These are phyloP conservation scores for Lactarius quietus DNA, from an alignment of 768 basidiomycete genomes.

Conservation along the genomic window DNA sequence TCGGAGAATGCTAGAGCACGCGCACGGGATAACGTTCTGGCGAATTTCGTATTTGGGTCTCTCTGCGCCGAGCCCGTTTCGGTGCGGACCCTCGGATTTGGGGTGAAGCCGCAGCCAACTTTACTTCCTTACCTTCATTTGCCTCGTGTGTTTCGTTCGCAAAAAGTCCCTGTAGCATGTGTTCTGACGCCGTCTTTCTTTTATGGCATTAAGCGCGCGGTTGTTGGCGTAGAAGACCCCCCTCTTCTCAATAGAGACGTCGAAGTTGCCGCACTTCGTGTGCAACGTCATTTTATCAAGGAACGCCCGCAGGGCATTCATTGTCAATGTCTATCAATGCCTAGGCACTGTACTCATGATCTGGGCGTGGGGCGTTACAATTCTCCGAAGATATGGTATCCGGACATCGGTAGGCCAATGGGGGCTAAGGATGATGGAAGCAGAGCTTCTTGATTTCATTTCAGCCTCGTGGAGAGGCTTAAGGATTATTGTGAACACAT, in stretches of 20 bases:
- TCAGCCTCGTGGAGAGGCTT: constrained; percentile 5
- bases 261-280: constrained; percentile 45
- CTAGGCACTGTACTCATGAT: constrained; percentile 5
- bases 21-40: too few relatives aligned
- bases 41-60: too few relatives aligned
- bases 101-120: neutral
- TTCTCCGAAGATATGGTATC: constrained; percentile 48
- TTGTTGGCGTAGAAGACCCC: constrained; percentile 62
- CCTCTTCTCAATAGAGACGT: constrained; percentile 51
- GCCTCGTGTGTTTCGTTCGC: constrained; percentile 23
- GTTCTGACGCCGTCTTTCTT: constrained; percentile 56
- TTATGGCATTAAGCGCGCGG: constrained; percentile 63
- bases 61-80: neutral
- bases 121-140: neutral
- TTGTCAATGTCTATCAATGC: neutral
- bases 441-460: neutral
- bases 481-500: constrained; percentile 14
- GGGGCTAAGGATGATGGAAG: constrained; percentile 1
- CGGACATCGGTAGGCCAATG: constrained; percentile 52
- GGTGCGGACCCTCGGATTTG: neutral
- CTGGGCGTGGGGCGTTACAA: constrained; percentile 19
- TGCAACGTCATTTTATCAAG: constrained; percentile 49
- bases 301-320: constrained; percentile 48
- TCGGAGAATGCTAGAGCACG: too few relatives aligned
- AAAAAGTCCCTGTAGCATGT: constrained; percentile 61